A percentile compares a stretch with the other conserved stretches of the same genome.
Evolutionary conservation across 768 basidiomycete genomes (phyloP).

Genomic region (Suillus placidus): DNA sequence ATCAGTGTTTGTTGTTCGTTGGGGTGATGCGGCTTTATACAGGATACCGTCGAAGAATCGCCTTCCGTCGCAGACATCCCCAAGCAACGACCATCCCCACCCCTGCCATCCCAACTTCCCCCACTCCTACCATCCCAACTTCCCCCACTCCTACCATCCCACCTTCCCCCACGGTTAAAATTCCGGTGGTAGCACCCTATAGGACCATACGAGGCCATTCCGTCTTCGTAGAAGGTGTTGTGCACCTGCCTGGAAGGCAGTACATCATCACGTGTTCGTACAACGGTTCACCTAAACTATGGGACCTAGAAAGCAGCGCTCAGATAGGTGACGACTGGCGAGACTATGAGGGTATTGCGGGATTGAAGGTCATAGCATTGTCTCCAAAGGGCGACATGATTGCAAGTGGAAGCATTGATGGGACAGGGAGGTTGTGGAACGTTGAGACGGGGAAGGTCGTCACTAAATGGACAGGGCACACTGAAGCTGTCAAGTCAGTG

Average conservation of each 20-base stretch:
- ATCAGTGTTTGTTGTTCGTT: too few relatives aligned
- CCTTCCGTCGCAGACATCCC: background rate
- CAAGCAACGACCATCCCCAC: background rate
- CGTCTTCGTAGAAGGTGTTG: background rate
- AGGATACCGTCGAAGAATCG: too few relatives aligned
- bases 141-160: too few relatives aligned
- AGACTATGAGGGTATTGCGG: background rate
- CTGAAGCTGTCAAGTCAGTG: slow-evolving; percentile 23
- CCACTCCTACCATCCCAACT: too few relatives aligned
- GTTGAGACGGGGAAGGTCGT: slow-evolving; percentile 22
- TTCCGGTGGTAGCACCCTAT: background rate
- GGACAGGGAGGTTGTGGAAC: slow-evolving; percentile 27
- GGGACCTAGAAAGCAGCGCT: background rate
- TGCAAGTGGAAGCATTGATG: slow-evolving; percentile 25
- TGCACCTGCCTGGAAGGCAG: background rate
- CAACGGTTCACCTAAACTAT: background rate
- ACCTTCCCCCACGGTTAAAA: background rate
- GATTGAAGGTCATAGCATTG: slow-evolving; percentile 23
- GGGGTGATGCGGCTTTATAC: too few relatives aligned
- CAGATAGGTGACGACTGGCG: background rate
- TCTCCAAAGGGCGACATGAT: slow-evolving; percentile 29
- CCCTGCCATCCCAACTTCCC: background rate
- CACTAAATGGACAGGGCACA: slow-evolving; percentile 21
- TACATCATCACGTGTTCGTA: background rate
- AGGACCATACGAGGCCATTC: background rate